Percentiles rank a stretch among this genome's conserved stretches.
phyloP scores from a whole-genome alignment of 1,284 basidiomycete species.

The Lentinula novae-zelandiae region DNA sequence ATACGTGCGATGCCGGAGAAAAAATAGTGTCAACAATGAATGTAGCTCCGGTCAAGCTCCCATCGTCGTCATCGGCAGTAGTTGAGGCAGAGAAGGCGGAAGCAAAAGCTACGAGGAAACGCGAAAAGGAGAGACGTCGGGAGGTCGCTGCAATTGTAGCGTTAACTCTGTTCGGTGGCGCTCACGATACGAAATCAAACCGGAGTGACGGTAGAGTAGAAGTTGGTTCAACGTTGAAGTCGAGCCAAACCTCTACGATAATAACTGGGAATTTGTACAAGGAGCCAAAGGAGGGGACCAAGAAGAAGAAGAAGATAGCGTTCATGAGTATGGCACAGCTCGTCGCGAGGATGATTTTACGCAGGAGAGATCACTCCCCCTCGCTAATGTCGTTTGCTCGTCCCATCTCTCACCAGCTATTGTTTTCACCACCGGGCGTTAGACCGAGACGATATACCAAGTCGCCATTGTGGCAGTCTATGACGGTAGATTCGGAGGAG shows the following conservation, averaged over 20 bases:
- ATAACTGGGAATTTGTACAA: not conserved
- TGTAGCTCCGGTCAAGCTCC: not conserved
- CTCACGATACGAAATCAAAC: not conserved
- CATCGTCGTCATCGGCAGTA: not conserved
- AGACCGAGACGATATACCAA: not conserved
- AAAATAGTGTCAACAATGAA: not conserved
- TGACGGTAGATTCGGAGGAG: constrained; percentile 1
- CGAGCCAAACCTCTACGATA: not conserved
- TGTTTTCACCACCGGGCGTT: not conserved
- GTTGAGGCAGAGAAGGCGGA: not conserved
- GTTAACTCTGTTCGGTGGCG: constrained; percentile 29
- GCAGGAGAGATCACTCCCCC: constrained; percentile 16
- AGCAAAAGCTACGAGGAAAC: constrained; percentile 34
- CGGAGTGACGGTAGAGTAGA: not conserved
- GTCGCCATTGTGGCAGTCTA: constrained; percentile 1
- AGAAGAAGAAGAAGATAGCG: constrained; percentile 13
- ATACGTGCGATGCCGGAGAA: no score
- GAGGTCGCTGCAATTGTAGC: constrained; percentile 49
- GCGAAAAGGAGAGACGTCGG: constrained; percentile 46
- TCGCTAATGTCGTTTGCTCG: not conserved
- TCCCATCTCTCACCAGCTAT: not conserved
- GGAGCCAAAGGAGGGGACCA: not conserved
- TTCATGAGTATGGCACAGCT: constrained; percentile 39
- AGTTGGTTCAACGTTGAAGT: not conserved
- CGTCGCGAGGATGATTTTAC: constrained; percentile 55